Evolutionary conservation across 1,284 basidiomycete genomes (phyloP), one percentile per base, ranked within the genome.

Genomic region (Sporisorium exsertum): DNA sequence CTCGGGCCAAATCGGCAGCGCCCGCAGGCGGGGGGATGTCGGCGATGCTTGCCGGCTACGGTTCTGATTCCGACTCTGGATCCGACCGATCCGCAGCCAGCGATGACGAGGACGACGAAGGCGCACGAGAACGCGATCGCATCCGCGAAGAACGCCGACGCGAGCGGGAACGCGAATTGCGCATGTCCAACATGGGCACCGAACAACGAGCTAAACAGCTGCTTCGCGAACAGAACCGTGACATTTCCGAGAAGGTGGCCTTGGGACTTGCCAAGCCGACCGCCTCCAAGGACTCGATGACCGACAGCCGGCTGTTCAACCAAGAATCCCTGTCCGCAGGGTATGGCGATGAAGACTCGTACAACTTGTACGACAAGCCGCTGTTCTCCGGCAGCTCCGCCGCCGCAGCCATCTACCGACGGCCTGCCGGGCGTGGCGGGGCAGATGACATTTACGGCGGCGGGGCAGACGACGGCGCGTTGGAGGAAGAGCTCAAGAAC

Each of bases 121-220:
- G 93, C 9, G 91, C 91, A 56, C 89, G 90, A 83, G 89, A 97
- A 81, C 91, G 97, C 57, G 95, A 98, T 86, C 88, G 92, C 77
- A 94, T 98, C 89, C 90, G 96, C 59, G 88, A 90, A 59, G 95
- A 98, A 88, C 95, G 97, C 88, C 89, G 93, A 81, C 90, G 92
- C 64, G 94, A 99, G 85, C 91, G 95, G 37, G 95, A 99, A 88
- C 91, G 96, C 58, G 96, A 99, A 87, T 91, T 99, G 91, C 90
- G 97, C 66, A 97, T 99, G 95, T 95, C 90, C 87, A 98, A 98
- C 84, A 99, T 99, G 97, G 97, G 97, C 40, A 91, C 92, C 37
- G 97, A 99, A 87, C 93, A 94, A 85, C 90, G 97, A 7, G 95
- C 97, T 26, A 97, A 97, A 88, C 91, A 94, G 89, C 89, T 99